Evolutionary conservation across 164 flowering plant species (phyloP), one percentile per base, ranked within the genome.

Genomic region (Umbilicus rupestris): DNA sequence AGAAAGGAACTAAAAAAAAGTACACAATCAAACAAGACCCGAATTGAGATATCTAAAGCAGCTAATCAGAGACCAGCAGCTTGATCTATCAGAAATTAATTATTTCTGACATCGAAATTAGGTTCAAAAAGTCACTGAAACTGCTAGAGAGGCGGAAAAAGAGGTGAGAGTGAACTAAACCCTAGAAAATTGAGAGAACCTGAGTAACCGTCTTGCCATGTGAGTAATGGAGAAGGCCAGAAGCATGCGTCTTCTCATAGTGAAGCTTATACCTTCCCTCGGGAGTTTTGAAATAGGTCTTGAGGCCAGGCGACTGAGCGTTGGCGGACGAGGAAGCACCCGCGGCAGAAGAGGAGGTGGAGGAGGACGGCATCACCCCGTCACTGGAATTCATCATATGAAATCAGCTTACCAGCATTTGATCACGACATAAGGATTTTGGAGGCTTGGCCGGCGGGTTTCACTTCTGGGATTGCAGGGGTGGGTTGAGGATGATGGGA

Each of bases 251-350:
- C 76, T 93, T 93, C 79, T 90, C 98, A 46, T 82, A 88, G 39
- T 86, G 94, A 44, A 90, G 92, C 84, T 90, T 93, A 71, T 90
- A 93, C 28, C 90, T 79, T 6, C 98, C 98, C 65, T 93, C 98
- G 0, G 98, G 97, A 67, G 98, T 93, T 74, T 93, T 93, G 82
- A 93, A 93, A 76, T 93, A 88, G 39, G 96, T 90, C 79, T 92
- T 93, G 29, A 93, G 75, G 6, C 91, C 90, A 41, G 50, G 50
- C 8, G 50, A 46, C 20, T 46, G 50, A 12, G 46, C 15, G 46
- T 44, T 44, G 46, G 46, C 46, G 20, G 50, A 46, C 20, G 50
- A 46, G 22, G 50, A 46, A 46, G 50, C 22, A 46, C 50, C 67
- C 39, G 80, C 63, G 19, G 84, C 57, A 68, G 76, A 76, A 17